Percentiles rank a stretch among this genome's conserved stretches.
phyloP scores from a whole-genome alignment of 768 basidiomycete species.

The Hirschioporus abietinus region DNA sequence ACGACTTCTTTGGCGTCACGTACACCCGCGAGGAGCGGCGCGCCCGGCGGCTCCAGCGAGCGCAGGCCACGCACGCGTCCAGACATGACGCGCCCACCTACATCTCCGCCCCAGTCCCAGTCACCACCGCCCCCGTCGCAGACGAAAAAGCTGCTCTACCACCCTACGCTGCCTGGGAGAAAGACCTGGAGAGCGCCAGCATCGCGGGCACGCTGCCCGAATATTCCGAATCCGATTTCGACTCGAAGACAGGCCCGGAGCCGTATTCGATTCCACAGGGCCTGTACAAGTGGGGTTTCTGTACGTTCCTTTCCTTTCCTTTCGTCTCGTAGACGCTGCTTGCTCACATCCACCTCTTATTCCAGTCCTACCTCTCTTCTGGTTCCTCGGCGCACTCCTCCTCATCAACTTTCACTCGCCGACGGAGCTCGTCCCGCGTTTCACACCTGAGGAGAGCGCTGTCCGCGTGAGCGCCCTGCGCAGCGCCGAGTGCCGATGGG shows the following conservation, averaged over 20 bases:
- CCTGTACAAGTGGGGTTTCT: background rate
- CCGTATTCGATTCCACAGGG: background rate
- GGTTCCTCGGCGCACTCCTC: slow-evolving; percentile 2
- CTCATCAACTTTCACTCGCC: slow-evolving; percentile 2
- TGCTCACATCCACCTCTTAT: background rate
- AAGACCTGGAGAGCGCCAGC: background rate
- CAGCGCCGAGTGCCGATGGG: background rate
- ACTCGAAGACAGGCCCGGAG: background rate
- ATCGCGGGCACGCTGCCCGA: background rate
- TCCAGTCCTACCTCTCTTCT: background rate
- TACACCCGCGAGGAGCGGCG: background rate
- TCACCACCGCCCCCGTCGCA: background rate
- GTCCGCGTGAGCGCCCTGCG: background rate
- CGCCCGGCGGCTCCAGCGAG: background rate
- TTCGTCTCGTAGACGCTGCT: background rate
- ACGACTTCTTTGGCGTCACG: slow-evolving; percentile 2
- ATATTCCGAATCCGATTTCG: background rate
- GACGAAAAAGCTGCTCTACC: background rate
- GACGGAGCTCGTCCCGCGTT: background rate
- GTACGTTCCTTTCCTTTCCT: background rate
- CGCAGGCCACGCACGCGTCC: background rate
- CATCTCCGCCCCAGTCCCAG: background rate
- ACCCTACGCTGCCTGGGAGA: background rate
- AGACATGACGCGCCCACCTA: background rate
- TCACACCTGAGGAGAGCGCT: background rate